These are phyloP conservation scores for Saturnispora diversa DNA, from an alignment of 805 yeast genomes.

Conservation along the genomic window DNA sequence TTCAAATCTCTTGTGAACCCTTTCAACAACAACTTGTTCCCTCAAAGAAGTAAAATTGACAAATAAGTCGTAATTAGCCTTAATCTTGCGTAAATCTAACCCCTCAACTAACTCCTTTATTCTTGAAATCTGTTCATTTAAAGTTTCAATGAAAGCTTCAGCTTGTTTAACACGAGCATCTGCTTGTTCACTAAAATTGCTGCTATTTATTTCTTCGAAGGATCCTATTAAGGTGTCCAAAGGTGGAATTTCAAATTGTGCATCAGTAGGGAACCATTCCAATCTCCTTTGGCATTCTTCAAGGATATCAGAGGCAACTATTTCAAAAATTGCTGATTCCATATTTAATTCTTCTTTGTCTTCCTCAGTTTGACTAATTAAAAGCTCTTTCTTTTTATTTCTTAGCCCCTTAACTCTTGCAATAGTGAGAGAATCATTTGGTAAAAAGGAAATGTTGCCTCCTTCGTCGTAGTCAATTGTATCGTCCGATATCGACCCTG, in stretches of 20 bases:
- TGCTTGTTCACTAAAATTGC: neutral
- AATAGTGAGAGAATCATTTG: slow-evolving; percentile 36
- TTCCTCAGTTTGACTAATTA: slow-evolving; percentile 7
- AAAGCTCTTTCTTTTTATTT: slow-evolving; percentile 33
- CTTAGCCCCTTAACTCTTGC: slow-evolving; percentile 76
- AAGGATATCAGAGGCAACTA: slow-evolving; percentile 12
- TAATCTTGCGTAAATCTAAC: slow-evolving; percentile 14
- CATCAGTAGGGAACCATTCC: slow-evolving; percentile 11
- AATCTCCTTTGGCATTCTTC: slow-evolving; percentile 8
- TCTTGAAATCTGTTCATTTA: slow-evolving; percentile 13
- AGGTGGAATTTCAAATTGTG: neutral
- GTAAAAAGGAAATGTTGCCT: slow-evolving; percentile 10
- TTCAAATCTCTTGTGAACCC: slow-evolving; percentile 63
- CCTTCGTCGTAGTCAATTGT: neutral
- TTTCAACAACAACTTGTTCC: slow-evolving; percentile 23
- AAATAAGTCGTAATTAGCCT: slow-evolving; percentile 32
- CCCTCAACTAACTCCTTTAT: slow-evolving; percentile 18
- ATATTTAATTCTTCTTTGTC: neutral
- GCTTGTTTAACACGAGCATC: neutral
- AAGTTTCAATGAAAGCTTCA: neutral
- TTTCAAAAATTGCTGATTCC: slow-evolving; percentile 11
- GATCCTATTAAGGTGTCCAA: neutral
- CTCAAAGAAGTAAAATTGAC: slow-evolving; percentile 21
- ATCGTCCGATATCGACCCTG: slow-evolving; percentile 7
- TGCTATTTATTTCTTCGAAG: neutral